Evolutionary conservation across 768 basidiomycete genomes (phyloP).

Genomic region (Leccinum barrowsii): DNA sequence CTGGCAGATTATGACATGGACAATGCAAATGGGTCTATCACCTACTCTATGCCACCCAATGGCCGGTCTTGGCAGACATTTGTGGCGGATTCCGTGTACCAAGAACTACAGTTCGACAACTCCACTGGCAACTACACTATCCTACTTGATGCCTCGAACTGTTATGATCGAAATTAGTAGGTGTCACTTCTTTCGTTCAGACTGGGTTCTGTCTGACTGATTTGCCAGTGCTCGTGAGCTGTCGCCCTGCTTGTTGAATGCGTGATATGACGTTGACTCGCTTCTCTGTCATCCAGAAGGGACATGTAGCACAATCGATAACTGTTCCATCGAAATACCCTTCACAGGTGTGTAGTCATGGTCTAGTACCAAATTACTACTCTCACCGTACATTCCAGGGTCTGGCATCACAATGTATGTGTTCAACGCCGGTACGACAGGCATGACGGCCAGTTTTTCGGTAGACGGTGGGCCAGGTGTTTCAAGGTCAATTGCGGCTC

Average conservation of each 20-base stretch:
- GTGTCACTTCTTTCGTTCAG: not conserved
- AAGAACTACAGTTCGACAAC: constrained; percentile 8
- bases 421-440: constrained; percentile 24
- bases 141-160: constrained; percentile 13
- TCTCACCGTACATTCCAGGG: constrained; percentile 8
- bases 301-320: constrained; percentile 9
- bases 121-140: constrained; percentile 19
- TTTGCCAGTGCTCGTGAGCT: constrained; percentile 18
- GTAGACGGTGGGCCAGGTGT: constrained; percentile 11
- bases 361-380: not conserved
- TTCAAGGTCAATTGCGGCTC: not conserved
- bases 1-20: constrained; percentile 24
- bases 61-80: constrained; percentile 11
- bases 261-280: not conserved
- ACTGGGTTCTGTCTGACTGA: not conserved
- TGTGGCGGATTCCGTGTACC: not conserved
- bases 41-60: constrained; percentile 18
- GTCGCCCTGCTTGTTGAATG: not conserved
- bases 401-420: constrained; percentile 29
- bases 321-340: constrained; percentile 19
- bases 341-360: constrained; percentile 13
- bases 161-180: constrained; percentile 26
- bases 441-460: constrained; percentile 22
- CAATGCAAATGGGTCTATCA: constrained; percentile 20
- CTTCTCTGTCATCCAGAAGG: constrained; percentile 10